Percentiles rank a stretch among this genome's conserved stretches.
Conservation (phyloP, 2,329 filamentous ascomycete genomes). For the Endothia cerciana region DNA sequence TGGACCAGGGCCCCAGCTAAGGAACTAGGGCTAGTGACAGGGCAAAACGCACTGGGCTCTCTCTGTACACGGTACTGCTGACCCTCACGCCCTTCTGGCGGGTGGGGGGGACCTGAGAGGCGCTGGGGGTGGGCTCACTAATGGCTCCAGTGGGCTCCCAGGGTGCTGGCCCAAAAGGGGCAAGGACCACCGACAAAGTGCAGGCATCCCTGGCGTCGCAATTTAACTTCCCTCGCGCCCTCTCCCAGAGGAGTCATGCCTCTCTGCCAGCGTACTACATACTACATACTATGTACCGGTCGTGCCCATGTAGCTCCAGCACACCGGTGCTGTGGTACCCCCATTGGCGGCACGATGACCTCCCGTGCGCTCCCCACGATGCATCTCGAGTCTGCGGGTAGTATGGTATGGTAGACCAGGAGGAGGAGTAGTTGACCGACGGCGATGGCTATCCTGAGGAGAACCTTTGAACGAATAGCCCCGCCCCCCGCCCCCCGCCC, state of each 20-base stretch:
- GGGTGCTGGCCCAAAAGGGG: conserved; percentile 17
- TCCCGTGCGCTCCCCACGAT: neutral
- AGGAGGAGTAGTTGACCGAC: neutral
- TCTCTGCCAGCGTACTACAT: neutral
- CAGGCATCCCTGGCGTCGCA: conserved; percentile 14
- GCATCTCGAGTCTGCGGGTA: neutral
- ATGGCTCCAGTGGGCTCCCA: neutral
- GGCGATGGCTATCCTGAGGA: neutral
- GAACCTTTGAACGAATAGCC: neutral
- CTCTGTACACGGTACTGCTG: neutral
- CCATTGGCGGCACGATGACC: neutral
- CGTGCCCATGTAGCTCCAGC: no score
- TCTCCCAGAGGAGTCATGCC: conserved; percentile 6
- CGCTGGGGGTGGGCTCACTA: neutral
- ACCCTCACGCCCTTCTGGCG: neutral
- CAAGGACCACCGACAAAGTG: conserved; percentile 7
- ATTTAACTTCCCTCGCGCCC: conserved; percentile 18
- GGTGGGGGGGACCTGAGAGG: neutral
- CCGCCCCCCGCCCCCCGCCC: neutral
- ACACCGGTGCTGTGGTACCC: conserved; percentile 6
- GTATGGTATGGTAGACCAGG: neutral
- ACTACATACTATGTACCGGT: no score
- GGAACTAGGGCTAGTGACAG: conserved; percentile 1
- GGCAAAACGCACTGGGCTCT: neutral
- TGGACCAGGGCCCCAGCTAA: conserved; percentile 14